phyloP scores from a whole-genome alignment of 352 stramenopile species.

The Phytophthora melonis region DNA sequence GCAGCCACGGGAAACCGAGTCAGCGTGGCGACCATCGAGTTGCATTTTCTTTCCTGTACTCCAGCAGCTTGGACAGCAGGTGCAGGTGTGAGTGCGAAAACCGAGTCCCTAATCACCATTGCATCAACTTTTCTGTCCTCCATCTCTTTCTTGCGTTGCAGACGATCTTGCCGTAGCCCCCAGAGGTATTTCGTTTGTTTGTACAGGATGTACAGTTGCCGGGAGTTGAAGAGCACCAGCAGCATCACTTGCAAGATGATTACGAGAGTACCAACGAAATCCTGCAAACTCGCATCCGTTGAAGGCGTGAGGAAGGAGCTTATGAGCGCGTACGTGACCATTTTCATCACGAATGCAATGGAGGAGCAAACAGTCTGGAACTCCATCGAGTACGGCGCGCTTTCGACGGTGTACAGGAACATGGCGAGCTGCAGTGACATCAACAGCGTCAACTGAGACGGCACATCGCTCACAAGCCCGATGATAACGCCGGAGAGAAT shows the following conservation, averaged over 20 bases:
- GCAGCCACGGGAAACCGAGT: conserved; percentile 26
- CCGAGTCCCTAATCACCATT: conserved; percentile 46
- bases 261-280: conserved; percentile 71
- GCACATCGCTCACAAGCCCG: conserved; percentile 76
- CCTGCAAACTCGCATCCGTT: conserved; percentile 52
- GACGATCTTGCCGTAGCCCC: conserved; percentile 53
- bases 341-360: conserved; percentile 84
- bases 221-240: conserved; percentile 79
- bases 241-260: conserved; percentile 73
- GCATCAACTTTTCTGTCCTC: conserved; percentile 34
- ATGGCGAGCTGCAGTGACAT: conserved; percentile 78
- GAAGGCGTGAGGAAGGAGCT: conserved; percentile 73
- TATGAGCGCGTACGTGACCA: conserved; percentile 86
- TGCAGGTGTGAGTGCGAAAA: conserved; percentile 47
- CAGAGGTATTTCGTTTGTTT: conserved; percentile 80
- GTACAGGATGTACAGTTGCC: conserved; percentile 81
- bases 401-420: conserved; percentile 80
- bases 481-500: conserved; percentile 80
- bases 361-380: conserved; percentile 80
- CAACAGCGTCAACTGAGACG: conserved; percentile 76
- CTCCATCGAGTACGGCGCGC: conserved; percentile 69
- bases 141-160: conserved; percentile 37
- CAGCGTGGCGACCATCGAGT: conserved; percentile 38
- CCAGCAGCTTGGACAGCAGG: conserved; percentile 41
- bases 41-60: conserved; percentile 45